These are phyloP conservation scores for Globisporangium echinulatum DNA, from an alignment of 352 stramenopile species.

Conservation along the genomic window DNA sequence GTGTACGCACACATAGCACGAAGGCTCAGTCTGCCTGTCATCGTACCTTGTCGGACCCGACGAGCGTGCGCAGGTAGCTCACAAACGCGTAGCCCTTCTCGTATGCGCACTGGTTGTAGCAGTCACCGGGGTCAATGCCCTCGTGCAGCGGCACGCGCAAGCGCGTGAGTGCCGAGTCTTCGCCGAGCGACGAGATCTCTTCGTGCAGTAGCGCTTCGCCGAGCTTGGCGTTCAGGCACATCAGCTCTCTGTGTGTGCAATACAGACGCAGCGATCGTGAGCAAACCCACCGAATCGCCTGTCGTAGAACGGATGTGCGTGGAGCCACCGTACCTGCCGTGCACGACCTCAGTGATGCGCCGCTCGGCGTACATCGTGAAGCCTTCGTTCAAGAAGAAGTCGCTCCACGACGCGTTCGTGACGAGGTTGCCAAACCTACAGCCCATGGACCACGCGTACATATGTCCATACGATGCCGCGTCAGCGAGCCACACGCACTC, in stretches of 20 bases:
- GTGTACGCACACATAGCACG: background rate
- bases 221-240: conserved; percentile 67
- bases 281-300: too few species aligned
- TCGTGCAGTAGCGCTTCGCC: conserved; percentile 56
- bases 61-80: conserved; percentile 61
- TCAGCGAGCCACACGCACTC: too few species aligned
- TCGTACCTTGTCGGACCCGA: conserved; percentile 51
- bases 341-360: conserved; percentile 54
- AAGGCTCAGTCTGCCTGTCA: background rate
- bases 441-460: background rate
- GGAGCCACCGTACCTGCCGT: conserved; percentile 38
- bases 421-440: conserved; percentile 78
- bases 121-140: conserved; percentile 72
- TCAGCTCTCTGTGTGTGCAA: conserved; percentile 32
- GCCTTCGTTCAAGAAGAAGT: conserved; percentile 88
- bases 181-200: conserved; percentile 63
- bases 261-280: background rate
- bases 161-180: conserved; percentile 59
- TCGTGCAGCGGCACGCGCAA: conserved; percentile 65
- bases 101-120: conserved; percentile 80
- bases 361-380: conserved; percentile 85
- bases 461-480: background rate
- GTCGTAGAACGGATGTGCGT: too few species aligned
- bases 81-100: conserved; percentile 80
- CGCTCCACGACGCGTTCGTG: conserved; percentile 79